phyloP scores from a whole-genome alignment of 495 filamentous ascomycete genomes.

The Chaetomium fimeti region DNA sequence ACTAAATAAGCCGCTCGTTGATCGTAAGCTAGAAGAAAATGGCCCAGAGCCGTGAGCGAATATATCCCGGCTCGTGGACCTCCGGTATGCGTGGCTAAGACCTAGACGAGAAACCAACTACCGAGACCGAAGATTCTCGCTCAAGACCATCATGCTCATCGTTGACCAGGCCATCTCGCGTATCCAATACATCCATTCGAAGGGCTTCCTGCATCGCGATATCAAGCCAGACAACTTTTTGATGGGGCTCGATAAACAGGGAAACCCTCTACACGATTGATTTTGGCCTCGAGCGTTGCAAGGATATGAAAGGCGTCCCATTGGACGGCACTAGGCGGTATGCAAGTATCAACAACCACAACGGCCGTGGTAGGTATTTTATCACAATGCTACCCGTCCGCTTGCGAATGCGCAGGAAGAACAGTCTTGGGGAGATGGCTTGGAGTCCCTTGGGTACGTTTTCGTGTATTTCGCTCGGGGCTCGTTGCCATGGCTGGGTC shows the following conservation, averaged over 20 bases:
- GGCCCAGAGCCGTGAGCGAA: no score
- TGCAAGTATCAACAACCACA: conserved; percentile 38
- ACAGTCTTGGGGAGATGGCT: conserved; percentile 40
- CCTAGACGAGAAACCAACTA: no score
- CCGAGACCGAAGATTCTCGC: conserved; percentile 38
- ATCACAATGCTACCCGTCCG: conserved; percentile 7
- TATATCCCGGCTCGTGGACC: no score
- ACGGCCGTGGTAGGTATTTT: conserved; percentile 31
- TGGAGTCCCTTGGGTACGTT: conserved; percentile 47
- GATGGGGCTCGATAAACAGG: conserved; percentile 35
- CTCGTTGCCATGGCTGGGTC: conserved; percentile 42
- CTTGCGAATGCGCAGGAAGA: conserved; percentile 31
- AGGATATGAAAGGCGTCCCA: conserved; percentile 15
- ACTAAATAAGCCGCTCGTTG: no score
- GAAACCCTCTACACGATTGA: conserved; percentile 40
- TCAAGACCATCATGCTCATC: conserved; percentile 44
- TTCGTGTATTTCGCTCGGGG: conserved; percentile 41
- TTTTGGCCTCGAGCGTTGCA: conserved; percentile 29
- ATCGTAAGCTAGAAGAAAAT: no score
- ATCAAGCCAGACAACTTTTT: conserved; percentile 43
- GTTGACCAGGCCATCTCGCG: conserved; percentile 39
- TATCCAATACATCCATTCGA: conserved; percentile 39
- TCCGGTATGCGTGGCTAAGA: no score
- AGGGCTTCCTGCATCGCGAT: conserved; percentile 39
- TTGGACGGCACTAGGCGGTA: conserved; percentile 27